These are phyloP conservation scores for Gnomoniopsis sp. DNA, from an alignment of 2,329 filamentous ascomycete species.

Conservation along the genomic window DNA sequence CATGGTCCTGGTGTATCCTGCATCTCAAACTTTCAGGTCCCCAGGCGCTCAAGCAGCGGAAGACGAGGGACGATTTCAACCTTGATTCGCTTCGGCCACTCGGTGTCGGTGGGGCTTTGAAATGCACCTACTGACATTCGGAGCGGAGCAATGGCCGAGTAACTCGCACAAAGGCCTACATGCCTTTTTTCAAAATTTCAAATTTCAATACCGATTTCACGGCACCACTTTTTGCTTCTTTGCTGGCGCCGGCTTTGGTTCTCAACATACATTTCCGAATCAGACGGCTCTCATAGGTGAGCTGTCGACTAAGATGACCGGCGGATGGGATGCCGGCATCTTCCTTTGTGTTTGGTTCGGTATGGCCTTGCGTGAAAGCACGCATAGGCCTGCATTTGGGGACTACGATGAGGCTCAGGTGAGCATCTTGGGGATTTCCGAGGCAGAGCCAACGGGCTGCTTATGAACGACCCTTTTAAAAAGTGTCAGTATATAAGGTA, in stretches of 20 bases:
- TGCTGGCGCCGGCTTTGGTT: conserved; percentile 14
- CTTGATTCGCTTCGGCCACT: background rate
- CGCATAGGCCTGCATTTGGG: background rate
- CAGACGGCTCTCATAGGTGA: background rate
- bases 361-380: background rate
- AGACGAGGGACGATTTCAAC: background rate
- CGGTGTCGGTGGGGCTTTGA: background rate
- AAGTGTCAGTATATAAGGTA: background rate
- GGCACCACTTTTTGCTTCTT: conserved; percentile 9
- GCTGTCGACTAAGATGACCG: background rate
- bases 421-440: background rate
- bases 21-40: background rate
- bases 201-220: conserved; percentile 1
- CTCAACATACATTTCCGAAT: background rate
- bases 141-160: no score
- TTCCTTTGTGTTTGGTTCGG: background rate
- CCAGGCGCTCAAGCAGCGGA: background rate
- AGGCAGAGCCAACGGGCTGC: background rate
- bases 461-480: background rate
- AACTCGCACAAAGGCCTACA: background rate
- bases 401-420: background rate
- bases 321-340: background rate
- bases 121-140: background rate
- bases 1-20: background rate
- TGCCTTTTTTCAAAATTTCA: background rate